Conservation (phyloP, 2,329 filamentous ascomycete species). For the Penicillium sp. region DNA sequence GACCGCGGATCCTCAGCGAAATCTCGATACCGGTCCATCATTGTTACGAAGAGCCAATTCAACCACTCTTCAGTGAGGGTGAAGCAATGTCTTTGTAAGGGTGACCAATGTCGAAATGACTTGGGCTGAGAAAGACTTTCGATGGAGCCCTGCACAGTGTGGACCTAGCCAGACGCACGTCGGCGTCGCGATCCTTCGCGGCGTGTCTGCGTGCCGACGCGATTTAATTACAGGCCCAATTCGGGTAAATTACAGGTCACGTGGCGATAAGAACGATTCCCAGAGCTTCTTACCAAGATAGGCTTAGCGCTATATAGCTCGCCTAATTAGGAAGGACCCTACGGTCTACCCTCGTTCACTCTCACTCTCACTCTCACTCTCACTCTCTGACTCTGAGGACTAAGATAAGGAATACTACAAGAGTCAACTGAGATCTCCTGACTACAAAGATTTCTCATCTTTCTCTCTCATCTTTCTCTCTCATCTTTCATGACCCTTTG, state of each 20-base stretch:
- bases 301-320: not conserved
- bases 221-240: constrained; percentile 13
- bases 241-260: constrained; percentile 11
- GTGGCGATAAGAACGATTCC: not conserved
- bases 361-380: not conserved
- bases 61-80: not conserved
- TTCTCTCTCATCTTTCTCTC: not conserved
- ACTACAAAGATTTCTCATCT: too few species aligned
- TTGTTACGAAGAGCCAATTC: not conserved
- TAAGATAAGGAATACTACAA: too few species aligned
- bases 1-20: constrained; percentile 7
- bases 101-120: not conserved
- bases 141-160: constrained; percentile 3
- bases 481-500: not conserved
- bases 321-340: not conserved
- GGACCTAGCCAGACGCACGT: constrained; percentile 6
- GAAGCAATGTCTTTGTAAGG: not conserved
- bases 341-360: not conserved
- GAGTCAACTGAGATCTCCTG: too few species aligned
- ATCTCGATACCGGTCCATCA: constrained; percentile 10
- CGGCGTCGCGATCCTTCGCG: constrained; percentile 7
- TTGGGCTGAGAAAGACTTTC: not conserved
- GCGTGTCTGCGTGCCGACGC: constrained; percentile 14
- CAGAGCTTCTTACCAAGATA: not conserved
- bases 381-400: not conserved